Percentiles rank a stretch among this genome's conserved stretches.
phyloP scores from a whole-genome alignment of 192 early-diverging fungal genomes.

The Rhizophagus sp. region DNA sequence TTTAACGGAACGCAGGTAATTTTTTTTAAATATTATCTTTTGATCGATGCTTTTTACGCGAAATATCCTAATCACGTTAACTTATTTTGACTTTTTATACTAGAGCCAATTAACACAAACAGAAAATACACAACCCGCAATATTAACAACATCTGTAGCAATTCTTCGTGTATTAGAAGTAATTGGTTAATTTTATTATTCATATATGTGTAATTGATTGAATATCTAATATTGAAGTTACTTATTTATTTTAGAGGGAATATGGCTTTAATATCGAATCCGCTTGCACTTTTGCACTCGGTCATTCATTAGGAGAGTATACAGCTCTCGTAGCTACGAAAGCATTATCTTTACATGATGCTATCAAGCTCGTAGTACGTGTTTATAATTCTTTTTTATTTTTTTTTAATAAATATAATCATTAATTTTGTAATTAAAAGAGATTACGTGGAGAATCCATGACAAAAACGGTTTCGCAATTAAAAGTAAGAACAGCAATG shows the following conservation, averaged over 20 bases:
- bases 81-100: background rate
- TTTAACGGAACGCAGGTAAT: constrained; percentile 79
- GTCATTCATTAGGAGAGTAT: constrained; percentile 96
- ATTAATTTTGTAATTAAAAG: constrained; percentile 35
- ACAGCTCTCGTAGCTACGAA: constrained; percentile 71
- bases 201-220: background rate
- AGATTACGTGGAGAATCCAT: constrained; percentile 85
- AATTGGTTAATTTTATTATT: background rate
- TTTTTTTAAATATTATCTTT: background rate
- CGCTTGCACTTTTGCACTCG: constrained; percentile 77
- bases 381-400: background rate
- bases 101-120: constrained; percentile 60
- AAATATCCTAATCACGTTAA: background rate
- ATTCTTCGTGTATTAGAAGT: constrained; percentile 80
- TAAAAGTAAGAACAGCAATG: constrained; percentile 76
- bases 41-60: background rate
- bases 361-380: constrained; percentile 78
- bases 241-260: constrained; percentile 48
- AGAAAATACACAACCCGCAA: constrained; percentile 88
- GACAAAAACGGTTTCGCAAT: constrained; percentile 72
- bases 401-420: background rate
- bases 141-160: constrained; percentile 88
- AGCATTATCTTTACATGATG: constrained; percentile 71
- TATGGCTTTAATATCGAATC: constrained; percentile 75
- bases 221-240: background rate